Evolutionary conservation across 805 yeast species (phyloP).

Genomic region (Saturnispora zaruensis): DNA sequence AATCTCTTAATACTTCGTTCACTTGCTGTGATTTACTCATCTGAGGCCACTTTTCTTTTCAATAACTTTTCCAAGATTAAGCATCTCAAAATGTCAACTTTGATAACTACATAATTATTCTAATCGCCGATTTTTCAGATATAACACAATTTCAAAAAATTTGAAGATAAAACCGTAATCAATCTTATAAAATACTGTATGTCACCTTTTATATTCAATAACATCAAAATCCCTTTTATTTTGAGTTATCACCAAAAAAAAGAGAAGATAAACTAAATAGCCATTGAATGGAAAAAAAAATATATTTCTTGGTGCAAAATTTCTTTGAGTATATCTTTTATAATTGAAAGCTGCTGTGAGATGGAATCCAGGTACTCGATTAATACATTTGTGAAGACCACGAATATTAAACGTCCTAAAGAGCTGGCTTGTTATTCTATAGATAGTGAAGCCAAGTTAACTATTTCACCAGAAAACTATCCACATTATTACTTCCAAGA

Average conservation of each 20-base stretch:
- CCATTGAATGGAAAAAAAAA: slow-evolving; percentile 19
- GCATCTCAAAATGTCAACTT: too few species aligned
- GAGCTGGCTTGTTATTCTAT: slow-evolving; percentile 67
- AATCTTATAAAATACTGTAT: too few species aligned
- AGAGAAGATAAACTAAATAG: slow-evolving; percentile 25
- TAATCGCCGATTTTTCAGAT: too few species aligned
- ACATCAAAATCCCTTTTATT: not conserved
- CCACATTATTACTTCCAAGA: slow-evolving; percentile 81
- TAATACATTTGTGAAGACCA: slow-evolving; percentile 37
- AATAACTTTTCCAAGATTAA: too few species aligned
- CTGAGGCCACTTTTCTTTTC: too few species aligned
- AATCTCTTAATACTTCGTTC: too few species aligned
- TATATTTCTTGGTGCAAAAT: not conserved
- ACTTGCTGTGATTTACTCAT: too few species aligned
- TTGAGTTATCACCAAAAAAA: not conserved
- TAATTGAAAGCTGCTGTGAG: not conserved
- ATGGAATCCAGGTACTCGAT: slow-evolving; percentile 23
- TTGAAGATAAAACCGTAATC: not conserved
- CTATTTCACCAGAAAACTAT: slow-evolving; percentile 45
- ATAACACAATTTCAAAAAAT: too few species aligned
- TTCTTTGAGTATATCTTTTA: not conserved
- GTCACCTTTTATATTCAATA: too few species aligned
- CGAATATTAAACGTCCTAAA: slow-evolving; percentile 77
- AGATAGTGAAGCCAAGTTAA: slow-evolving; percentile 39
- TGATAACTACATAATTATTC: too few species aligned